A percentile compares a stretch with the other conserved stretches of the same genome.
phyloP scores from a whole-genome alignment of 495 filamentous ascomycete species.

The Thozetella sp. region DNA sequence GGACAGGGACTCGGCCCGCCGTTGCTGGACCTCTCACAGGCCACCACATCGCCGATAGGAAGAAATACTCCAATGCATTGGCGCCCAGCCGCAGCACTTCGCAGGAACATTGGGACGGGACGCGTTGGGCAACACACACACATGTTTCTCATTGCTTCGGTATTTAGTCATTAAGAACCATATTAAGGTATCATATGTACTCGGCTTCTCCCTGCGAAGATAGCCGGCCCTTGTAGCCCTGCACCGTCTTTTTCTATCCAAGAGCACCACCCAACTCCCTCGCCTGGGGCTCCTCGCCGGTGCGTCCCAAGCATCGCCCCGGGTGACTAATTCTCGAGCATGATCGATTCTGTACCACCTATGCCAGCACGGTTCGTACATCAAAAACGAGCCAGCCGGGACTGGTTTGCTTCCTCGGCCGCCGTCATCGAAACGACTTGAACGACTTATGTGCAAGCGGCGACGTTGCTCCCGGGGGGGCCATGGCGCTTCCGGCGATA shows the following conservation, averaged over 20 bases:
- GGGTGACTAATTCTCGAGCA: neutral
- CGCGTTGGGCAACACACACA: slow-evolving; percentile 5
- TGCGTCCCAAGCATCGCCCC: neutral
- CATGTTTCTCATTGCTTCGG: slow-evolving; percentile 17
- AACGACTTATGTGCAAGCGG: slow-evolving; percentile 72
- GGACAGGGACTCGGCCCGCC: neutral
- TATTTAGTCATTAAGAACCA: slow-evolving; percentile 13
- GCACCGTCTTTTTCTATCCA: slow-evolving; percentile 6
- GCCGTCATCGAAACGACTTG: slow-evolving; percentile 49
- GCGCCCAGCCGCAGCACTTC: neutral
- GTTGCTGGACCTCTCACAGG: neutral
- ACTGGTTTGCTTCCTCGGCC: neutral
- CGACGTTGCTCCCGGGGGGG: slow-evolving; percentile 32
- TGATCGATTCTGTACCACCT: neutral
- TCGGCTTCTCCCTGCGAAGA: slow-evolving; percentile 5
- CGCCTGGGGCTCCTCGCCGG: neutral
- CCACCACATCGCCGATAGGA: neutral
- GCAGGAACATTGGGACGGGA: neutral
- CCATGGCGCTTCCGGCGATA: slow-evolving; percentile 15
- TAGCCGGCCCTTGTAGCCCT: neutral
- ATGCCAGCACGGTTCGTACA: slow-evolving; percentile 4
- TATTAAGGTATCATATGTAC: slow-evolving; percentile 22
- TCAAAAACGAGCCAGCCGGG: neutral
- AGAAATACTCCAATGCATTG: neutral
- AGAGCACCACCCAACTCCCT: slow-evolving; percentile 6